Conservation (phyloP, 306 rosid species). For the Argentina anserina region DNA sequence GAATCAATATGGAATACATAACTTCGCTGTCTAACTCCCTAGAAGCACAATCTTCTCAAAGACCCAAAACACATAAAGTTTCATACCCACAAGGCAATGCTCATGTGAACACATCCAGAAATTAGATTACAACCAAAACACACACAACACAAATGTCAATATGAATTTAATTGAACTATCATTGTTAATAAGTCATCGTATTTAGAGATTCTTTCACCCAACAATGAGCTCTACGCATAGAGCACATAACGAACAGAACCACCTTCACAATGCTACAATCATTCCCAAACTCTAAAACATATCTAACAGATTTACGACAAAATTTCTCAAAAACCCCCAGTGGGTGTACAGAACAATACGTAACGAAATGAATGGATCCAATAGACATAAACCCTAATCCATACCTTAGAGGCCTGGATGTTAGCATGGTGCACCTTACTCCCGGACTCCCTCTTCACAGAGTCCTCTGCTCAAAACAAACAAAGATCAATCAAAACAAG, state of each 20-base stretch:
- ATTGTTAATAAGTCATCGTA: not conserved
- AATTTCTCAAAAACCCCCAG: not conserved
- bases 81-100: not conserved
- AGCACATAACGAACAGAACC: not conserved
- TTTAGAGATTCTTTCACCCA: not conserved
- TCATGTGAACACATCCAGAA: not conserved
- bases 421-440: conserved; percentile 82
- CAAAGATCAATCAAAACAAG: not conserved
- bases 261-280: not conserved
- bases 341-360: not conserved
- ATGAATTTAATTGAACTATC: not conserved
- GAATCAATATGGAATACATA: not conserved
- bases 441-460: conserved; percentile 92
- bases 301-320: not conserved
- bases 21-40: not conserved
- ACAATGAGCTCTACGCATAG: not conserved
- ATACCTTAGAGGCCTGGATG: conserved; percentile 91
- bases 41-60: not conserved
- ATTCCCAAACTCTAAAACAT: not conserved
- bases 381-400: not conserved
- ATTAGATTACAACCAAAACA: not conserved
- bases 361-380: not conserved
- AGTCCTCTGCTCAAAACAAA: conserved; percentile 62
- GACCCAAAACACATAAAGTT: not conserved
- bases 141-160: not conserved